Conservation (phyloP, 2,329 filamentous ascomycete species). For the Venturia effusa region DNA sequence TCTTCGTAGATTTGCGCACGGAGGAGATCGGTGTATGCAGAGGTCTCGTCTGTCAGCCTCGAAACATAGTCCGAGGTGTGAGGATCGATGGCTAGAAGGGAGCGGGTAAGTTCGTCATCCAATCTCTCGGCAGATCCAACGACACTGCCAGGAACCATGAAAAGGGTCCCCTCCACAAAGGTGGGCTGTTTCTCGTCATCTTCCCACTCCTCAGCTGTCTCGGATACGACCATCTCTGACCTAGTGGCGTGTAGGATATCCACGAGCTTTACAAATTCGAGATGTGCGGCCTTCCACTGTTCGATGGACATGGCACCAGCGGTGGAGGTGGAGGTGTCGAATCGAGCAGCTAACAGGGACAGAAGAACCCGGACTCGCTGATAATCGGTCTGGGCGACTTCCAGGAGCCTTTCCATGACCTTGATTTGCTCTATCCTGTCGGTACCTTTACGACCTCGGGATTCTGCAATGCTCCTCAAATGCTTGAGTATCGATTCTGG, state of each 20-base stretch:
- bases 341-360: conserved; percentile 83
- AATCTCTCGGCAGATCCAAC: conserved; percentile 91
- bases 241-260: conserved; percentile 64
- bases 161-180: conserved; percentile 62
- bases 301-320: conserved; percentile 83
- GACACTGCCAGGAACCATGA: conserved; percentile 87
- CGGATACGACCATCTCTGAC: conserved; percentile 68
- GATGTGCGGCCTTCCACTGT: conserved; percentile 91
- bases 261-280: conserved; percentile 70
- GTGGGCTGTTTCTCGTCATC: conserved; percentile 90
- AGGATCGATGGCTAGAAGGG: conserved; percentile 94
- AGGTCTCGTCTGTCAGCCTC: conserved; percentile 78
- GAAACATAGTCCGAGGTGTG: conserved; percentile 99
- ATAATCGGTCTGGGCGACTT: conserved; percentile 84
- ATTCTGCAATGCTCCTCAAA: conserved; percentile 83
- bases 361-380: conserved; percentile 88
- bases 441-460: conserved; percentile 97
- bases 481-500: conserved; percentile 98
- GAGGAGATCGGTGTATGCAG: conserved; percentile 86
- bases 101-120: conserved; percentile 93
- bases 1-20: conserved; percentile 84
- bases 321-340: conserved; percentile 76
- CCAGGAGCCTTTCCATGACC: conserved; percentile 90
- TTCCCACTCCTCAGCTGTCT: conserved; percentile 95
- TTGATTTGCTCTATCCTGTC: conserved; percentile 90